Evolutionary conservation across 441 rosid species (phyloP).

Genomic region (Adansonia madagascariensis): DNA sequence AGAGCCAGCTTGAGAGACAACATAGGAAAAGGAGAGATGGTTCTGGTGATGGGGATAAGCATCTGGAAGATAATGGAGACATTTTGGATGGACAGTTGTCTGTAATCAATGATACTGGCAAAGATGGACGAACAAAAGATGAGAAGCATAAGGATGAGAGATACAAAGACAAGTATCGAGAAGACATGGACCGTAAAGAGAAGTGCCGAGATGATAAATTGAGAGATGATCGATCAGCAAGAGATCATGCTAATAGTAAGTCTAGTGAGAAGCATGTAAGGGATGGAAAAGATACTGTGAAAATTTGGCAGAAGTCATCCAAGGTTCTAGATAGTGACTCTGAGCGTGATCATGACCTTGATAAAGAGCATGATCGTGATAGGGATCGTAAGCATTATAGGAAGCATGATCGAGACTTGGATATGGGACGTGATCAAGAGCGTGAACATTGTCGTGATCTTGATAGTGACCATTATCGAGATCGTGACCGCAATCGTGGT

Average conservation of each 20-base stretch:
- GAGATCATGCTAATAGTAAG: slow-evolving; percentile 59
- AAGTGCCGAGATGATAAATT: slow-evolving; percentile 67
- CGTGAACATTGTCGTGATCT: slow-evolving; percentile 45
- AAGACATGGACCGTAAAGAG: slow-evolving; percentile 56
- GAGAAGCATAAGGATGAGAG: slow-evolving; percentile 72
- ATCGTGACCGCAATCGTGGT: slow-evolving; percentile 37
- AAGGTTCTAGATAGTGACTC: slow-evolving; percentile 58
- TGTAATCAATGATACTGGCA: slow-evolving; percentile 54
- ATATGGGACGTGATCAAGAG: slow-evolving; percentile 49
- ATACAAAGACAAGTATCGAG: slow-evolving; percentile 56
- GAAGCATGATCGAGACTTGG: slow-evolving; percentile 41
- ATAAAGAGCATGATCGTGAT: slow-evolving; percentile 45
- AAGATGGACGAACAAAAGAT: slow-evolving; percentile 66
- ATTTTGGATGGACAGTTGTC: slow-evolving; percentile 47
- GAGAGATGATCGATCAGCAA: slow-evolving; percentile 62
- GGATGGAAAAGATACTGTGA: slow-evolving; percentile 58
- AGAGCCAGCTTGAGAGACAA: slow-evolving; percentile 62
- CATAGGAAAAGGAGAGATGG: slow-evolving; percentile 70
- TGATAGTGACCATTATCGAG: slow-evolving; percentile 36
- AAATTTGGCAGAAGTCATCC: slow-evolving; percentile 53
- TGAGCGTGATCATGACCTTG: slow-evolving; percentile 43
- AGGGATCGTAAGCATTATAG: slow-evolving; percentile 49
- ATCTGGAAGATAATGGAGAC: slow-evolving; percentile 62
- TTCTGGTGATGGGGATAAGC: slow-evolving; percentile 61
- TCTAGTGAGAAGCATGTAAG: slow-evolving; percentile 61